Conservation (phyloP, 179 eudicot genomes). For the Pouteria campechiana region DNA sequence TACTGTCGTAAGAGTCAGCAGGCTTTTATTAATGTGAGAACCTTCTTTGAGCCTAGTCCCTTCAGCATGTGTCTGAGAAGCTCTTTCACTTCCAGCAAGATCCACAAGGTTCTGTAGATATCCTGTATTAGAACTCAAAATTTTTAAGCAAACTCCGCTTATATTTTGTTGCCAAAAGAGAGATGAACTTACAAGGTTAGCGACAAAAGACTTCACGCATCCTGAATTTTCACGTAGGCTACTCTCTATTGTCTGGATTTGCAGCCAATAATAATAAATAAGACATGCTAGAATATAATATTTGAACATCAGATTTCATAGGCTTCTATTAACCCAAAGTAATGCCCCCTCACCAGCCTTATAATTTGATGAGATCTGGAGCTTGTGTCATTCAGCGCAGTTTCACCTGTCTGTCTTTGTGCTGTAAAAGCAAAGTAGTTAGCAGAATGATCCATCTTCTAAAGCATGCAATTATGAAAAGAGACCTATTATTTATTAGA, state of each 20-base stretch:
- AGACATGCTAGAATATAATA: neutral
- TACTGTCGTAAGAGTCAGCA: slow-evolving; percentile 93
- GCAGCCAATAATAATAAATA: neutral
- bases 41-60: slow-evolving; percentile 97
- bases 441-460: too few relatives aligned
- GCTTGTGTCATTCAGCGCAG: slow-evolving; percentile 84
- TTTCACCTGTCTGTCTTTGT: slow-evolving; percentile 98
- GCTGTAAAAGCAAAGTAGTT: slow-evolving; percentile 32
- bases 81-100: slow-evolving; percentile 96
- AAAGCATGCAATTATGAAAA: too few relatives aligned
- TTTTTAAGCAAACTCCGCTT: neutral
- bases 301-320: neutral
- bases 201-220: slow-evolving; percentile 74
- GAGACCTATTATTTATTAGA: too few relatives aligned
- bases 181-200: slow-evolving; percentile 69
- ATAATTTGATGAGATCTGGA: slow-evolving; percentile 97
- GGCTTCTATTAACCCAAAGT: neutral
- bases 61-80: slow-evolving; percentile 86
- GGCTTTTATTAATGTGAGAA: slow-evolving; percentile 86
- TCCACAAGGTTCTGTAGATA: slow-evolving; percentile 80
- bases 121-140: neutral
- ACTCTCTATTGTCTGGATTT: slow-evolving; percentile 86
- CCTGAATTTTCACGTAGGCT: slow-evolving; percentile 81
- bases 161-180: too few relatives aligned
- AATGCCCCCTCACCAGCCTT: slow-evolving; percentile 49